phyloP scores from a whole-genome alignment of 2,329 filamentous ascomycete species.

The Cryphonectria parasitica region DNA sequence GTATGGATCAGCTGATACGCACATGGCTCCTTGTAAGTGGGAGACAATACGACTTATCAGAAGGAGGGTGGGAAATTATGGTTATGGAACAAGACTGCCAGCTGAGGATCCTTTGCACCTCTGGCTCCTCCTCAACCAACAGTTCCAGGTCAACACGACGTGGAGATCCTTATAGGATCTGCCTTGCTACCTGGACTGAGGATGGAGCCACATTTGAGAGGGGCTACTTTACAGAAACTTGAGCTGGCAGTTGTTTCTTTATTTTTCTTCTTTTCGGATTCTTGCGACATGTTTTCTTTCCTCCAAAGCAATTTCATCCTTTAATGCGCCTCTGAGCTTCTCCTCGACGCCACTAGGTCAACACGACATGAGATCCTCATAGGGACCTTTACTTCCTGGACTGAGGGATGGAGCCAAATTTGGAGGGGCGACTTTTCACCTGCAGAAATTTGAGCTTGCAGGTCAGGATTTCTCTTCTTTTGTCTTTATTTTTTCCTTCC shows the following conservation, averaged over 20 bases:
- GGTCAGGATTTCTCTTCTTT: not conserved
- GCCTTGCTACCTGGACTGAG: not conserved
- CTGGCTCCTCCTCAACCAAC: not conserved
- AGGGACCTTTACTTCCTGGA: not conserved
- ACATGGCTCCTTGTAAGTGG: not conserved
- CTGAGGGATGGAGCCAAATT: not conserved
- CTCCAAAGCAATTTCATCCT: not conserved
- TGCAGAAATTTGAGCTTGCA: not conserved
- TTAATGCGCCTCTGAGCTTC: not conserved
- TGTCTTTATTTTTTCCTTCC: not conserved
- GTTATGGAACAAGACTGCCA: not conserved
- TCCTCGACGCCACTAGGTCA: not conserved
- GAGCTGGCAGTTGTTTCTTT: not conserved
- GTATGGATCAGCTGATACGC: not conserved
- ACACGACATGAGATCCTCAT: not conserved
- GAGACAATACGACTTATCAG: conserved; percentile 19
- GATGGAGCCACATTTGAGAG: not conserved
- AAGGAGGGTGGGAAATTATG: not conserved
- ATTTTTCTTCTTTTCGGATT: not conserved
- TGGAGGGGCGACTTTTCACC: not conserved
- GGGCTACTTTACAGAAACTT: not conserved
- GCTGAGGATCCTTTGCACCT: conserved; percentile 16
- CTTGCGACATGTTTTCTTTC: not conserved
- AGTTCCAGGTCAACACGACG: not conserved
- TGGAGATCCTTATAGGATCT: not conserved